Evolutionary conservation across 2,329 filamentous ascomycete genomes (phyloP).

Genomic region (Cylindrodendrum hubeiense): DNA sequence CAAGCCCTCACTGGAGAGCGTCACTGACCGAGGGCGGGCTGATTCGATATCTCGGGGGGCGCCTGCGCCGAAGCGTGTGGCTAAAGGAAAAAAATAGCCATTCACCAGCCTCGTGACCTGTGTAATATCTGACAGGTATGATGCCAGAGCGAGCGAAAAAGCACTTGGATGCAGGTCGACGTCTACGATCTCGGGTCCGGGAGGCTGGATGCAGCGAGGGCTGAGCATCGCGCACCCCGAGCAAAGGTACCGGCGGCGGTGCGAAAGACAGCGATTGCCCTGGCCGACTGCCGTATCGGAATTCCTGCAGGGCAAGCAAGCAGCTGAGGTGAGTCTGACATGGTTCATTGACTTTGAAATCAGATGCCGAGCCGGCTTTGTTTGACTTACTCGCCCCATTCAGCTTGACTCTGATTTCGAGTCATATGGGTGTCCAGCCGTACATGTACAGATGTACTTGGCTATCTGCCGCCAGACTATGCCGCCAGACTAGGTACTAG

Average conservation of each 20-base stretch:
- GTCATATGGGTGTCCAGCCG: not conserved
- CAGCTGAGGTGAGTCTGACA: conserved; percentile 24
- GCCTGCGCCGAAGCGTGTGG: not conserved
- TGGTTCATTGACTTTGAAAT: not conserved
- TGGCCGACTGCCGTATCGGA: not conserved
- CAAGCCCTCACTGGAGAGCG: not conserved
- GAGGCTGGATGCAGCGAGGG: conserved; percentile 3
- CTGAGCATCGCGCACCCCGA: conserved; percentile 19
- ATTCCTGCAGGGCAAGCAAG: not conserved
- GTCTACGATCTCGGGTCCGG: not conserved
- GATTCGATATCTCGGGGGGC: conserved; percentile 1
- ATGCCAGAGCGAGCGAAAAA: not conserved
- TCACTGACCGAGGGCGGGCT: not conserved
- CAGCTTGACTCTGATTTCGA: not conserved
- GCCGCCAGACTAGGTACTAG: too few species aligned
- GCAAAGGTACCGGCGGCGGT: not conserved
- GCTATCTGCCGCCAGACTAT: too few species aligned
- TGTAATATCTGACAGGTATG: conserved; percentile 20
- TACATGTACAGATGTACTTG: not conserved
- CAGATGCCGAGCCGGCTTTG: not conserved
- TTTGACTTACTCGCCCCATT: not conserved
- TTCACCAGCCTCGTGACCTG: not conserved
- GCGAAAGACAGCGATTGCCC: not conserved
- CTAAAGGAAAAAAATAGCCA: not conserved
- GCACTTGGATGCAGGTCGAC: conserved; percentile 1